Percentiles rank a stretch among this genome's conserved stretches.
These are phyloP conservation scores for Purshia tridentata DNA, from an alignment of 306 rosid genomes.

Conservation along the genomic window DNA sequence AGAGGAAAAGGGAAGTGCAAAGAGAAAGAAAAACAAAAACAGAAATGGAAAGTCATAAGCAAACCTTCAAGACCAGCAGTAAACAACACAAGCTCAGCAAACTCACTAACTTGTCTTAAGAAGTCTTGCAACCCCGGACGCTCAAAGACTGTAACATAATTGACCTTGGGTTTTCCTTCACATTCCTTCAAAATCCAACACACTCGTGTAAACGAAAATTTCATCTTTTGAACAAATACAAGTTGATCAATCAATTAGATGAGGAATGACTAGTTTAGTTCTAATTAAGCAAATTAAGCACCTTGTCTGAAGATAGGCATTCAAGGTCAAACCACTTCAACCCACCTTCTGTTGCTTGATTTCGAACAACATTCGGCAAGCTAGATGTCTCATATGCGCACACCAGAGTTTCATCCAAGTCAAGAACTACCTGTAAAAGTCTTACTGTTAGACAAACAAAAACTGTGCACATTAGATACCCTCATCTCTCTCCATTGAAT, in stretches of 20 bases:
- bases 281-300: conserved; percentile 22
- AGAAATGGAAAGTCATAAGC: conserved; percentile 10
- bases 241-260: background rate
- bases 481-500: background rate
- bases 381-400: conserved; percentile 89
- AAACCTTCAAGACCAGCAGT: conserved; percentile 99
- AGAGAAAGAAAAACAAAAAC: background rate
- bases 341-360: conserved; percentile 86
- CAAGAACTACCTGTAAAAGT: conserved; percentile 72
- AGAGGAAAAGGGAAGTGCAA: background rate
- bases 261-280: background rate
- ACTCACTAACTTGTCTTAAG: conserved; percentile 64
- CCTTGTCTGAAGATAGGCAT: conserved; percentile 83
- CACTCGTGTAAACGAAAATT: conserved; percentile 11
- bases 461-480: background rate
- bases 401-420: conserved; percentile 91
- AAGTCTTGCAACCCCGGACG: conserved; percentile 94
- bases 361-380: conserved; percentile 59
- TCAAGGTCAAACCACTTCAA: conserved; percentile 88
- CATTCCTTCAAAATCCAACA: conserved; percentile 58
- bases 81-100: conserved; percentile 86
- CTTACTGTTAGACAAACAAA: background rate
- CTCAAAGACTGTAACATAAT: conserved; percentile 89
- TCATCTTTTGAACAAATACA: background rate
- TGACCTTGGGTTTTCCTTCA: conserved; percentile 78